Evolutionary conservation across 176 grass and related monocot species (phyloP).

Genomic region (Raddia guianensis): DNA sequence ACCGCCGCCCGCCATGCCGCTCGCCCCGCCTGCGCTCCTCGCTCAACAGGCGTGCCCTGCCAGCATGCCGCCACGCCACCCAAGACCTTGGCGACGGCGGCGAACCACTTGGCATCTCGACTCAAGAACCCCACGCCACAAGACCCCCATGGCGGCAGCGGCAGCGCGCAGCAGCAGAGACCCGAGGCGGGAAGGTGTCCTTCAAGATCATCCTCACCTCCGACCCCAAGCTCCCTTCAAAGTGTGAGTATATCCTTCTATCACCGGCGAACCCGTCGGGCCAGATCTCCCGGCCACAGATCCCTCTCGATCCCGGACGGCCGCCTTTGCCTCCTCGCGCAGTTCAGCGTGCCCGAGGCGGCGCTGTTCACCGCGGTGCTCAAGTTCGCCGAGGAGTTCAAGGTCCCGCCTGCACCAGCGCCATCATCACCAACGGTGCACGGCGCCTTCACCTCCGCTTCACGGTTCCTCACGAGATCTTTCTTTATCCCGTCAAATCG

Average conservation of each 20-base stretch:
- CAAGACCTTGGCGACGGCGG: background rate
- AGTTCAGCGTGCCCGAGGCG: conserved; percentile 95
- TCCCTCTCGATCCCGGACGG: conserved; percentile 15
- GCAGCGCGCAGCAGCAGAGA: background rate
- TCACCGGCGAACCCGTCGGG: background rate
- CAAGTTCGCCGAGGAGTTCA: conserved; percentile 98
- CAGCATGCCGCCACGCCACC: too few relatives aligned
- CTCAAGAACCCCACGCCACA: too few relatives aligned
- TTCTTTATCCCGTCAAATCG: background rate
- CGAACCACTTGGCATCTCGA: conserved; percentile 2
- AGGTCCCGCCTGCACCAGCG: conserved; percentile 98
- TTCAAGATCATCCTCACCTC: conserved; percentile 58
- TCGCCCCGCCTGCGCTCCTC: too few relatives aligned
- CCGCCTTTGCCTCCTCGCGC: conserved; percentile 38
- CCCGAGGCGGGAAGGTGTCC: conserved; percentile 84
- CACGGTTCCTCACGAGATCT: background rate
- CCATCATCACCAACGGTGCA: conserved; percentile 99
- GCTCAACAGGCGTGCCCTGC: too few relatives aligned
- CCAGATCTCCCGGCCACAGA: conserved; percentile 29
- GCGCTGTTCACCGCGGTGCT: conserved; percentile 97
- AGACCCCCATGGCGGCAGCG: conserved; percentile 40
- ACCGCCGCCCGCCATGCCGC: too few relatives aligned
- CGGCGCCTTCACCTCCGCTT: background rate
- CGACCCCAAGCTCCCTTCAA: conserved; percentile 92
- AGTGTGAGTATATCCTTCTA: conserved; percentile 57